Evolutionary conservation across 805 yeast genomes (phyloP), one percentile per base, ranked within the genome.

Genomic region (Candida namnaoensis): DNA sequence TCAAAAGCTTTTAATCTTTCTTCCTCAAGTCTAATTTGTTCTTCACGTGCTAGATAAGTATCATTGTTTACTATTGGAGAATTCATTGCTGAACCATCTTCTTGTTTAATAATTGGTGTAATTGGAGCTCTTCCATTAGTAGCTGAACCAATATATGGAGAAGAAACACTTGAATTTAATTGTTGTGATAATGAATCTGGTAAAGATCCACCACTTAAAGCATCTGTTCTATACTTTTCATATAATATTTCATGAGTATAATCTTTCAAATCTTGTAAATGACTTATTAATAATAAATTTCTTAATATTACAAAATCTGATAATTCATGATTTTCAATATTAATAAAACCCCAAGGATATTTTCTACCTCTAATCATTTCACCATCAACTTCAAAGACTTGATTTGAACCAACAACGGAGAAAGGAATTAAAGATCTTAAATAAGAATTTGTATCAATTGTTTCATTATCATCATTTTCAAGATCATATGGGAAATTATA

Each of bases 151-250:
- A 24, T 15, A 32, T 41, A 41, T 30, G 49, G 50, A 7, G 52
- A 45, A 26, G 46, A 38, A n/a, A 34, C 43, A 38, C 35, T 42
- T 41, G 35, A 19, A 19, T 41, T 38, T 40, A 44, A 41, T 44
- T 47, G 64, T 34, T 50, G 47, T 39, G 46, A 56, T 48, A 69
- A 66, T 58, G 69, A 52, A 1, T 51, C 57, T 28, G 57, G 57
- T 30, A 53, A 38, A 5, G 52, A 67, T 45, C 78, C 82, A 28
- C 84, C 81, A 27, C 87, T 78, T 47, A 85, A 72, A 14, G 90
- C 88, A 55, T 80, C 88, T 9, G 96, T 85, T 72, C 97, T 81
- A 64, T 88, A 88, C 57, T 80, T 81, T 62, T 88, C 97, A 61
- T 88, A 88, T 48, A 88, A 67, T 35, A 80, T 74, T 58, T 88